phyloP scores from a whole-genome alignment of 1,284 basidiomycete species.

The Pterulicium gracile region DNA sequence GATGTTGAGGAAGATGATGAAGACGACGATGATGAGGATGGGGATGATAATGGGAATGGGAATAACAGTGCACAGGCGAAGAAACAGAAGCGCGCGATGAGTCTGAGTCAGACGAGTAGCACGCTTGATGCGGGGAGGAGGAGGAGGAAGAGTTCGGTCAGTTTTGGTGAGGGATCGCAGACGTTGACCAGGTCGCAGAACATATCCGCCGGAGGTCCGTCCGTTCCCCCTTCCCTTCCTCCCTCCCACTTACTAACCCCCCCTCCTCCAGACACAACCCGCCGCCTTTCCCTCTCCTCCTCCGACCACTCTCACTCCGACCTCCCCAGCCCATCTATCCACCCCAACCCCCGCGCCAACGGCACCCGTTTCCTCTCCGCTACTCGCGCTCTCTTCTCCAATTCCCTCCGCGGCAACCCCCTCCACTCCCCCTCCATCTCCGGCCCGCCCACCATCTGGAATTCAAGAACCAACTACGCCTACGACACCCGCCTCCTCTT shows the following conservation, averaged over 20 bases:
- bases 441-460: conserved; percentile 55
- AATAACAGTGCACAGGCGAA: conserved; percentile 15
- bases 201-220: neutral
- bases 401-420: too few species aligned
- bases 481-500: conserved; percentile 83
- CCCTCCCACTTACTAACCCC: neutral
- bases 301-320: conserved; percentile 13
- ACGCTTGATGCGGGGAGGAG: neutral
- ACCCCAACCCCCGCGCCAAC: too few species aligned
- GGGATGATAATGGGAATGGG: conserved; percentile 36
- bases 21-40: conserved; percentile 59
- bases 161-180: neutral
- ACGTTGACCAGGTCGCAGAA: neutral
- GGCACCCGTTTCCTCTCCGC: neutral
- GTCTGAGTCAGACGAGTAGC: conserved; percentile 8
- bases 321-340: conserved; percentile 6
- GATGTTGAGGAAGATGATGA: conserved; percentile 48
- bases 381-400: too few species aligned
- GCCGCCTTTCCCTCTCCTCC: neutral
- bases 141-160: neutral
- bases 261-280: neutral
- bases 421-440: neutral
- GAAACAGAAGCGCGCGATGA: conserved; percentile 13
- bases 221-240: neutral
- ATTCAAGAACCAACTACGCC: conserved; percentile 73